These are phyloP conservation scores for Spizellomyces punctatus DNA, from an alignment of 192 early-diverging fungal genomes.

Conservation along the genomic window DNA sequence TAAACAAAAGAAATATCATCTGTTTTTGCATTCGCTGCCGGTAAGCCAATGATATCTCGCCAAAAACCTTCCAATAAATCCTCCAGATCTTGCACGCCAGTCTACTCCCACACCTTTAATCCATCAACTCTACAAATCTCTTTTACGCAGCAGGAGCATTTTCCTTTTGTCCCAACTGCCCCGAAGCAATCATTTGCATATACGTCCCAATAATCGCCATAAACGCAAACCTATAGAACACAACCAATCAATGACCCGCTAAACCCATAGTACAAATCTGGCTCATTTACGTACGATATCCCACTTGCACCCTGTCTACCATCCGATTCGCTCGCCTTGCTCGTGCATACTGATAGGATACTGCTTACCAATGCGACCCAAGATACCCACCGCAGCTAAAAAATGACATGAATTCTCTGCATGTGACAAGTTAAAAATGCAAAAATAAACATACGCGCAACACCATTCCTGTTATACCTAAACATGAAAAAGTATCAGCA, in stretches of 20 bases:
- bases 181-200: neutral
- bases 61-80: too few relatives aligned
- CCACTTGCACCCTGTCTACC: neutral
- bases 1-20: too few relatives aligned
- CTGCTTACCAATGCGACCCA: neutral
- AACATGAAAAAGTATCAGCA: neutral
- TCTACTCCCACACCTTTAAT: too few relatives aligned
- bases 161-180: too few relatives aligned
- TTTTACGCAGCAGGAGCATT: too few relatives aligned
- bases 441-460: neutral
- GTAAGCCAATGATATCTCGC: too few relatives aligned
- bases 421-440: neutral
- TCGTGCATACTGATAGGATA: neutral
- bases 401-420: neutral
- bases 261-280: too few relatives aligned
- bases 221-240: neutral
- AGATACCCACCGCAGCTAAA: neutral
- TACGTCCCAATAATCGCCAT: neutral
- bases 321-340: neutral
- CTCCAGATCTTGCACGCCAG: too few relatives aligned
- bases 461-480: neutral
- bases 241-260: too few relatives aligned
- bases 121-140: too few relatives aligned
- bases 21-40: too few relatives aligned
- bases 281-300: neutral